Conservation (phyloP, 306 rosid genomes). For the Macrotyloma uniflorum region DNA sequence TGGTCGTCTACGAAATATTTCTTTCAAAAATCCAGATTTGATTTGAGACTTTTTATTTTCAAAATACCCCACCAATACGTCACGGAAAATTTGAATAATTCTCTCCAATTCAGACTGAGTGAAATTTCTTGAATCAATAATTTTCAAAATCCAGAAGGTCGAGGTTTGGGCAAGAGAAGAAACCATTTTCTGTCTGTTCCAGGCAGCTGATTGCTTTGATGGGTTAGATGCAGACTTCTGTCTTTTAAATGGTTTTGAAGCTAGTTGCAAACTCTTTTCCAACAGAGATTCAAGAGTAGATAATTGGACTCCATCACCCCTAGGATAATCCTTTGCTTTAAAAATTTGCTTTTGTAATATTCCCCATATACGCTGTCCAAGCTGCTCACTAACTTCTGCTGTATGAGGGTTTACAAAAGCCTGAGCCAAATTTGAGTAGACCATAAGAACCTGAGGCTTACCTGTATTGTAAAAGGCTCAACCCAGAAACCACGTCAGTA, state of each 20-base stretch:
- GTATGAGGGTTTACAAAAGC: slow-evolving; percentile 76
- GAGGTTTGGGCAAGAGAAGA: slow-evolving; percentile 75
- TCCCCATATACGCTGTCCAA: slow-evolving; percentile 93
- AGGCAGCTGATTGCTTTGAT: slow-evolving; percentile 66
- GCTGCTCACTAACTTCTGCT: slow-evolving; percentile 90
- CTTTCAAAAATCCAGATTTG: slow-evolving; percentile 75
- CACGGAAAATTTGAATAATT: slow-evolving; percentile 60
- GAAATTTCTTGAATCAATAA: slow-evolving; percentile 70
- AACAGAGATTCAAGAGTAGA: slow-evolving; percentile 74
- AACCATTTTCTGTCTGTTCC: slow-evolving; percentile 75
- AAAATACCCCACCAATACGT: slow-evolving; percentile 62
- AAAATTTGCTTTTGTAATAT: slow-evolving; percentile 78
- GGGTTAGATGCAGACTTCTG: slow-evolving; percentile 61
- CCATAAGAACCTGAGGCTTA: slow-evolving; percentile 77
- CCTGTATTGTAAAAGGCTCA: slow-evolving; percentile 45
- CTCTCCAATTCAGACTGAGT: slow-evolving; percentile 54
- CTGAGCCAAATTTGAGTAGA: slow-evolving; percentile 74
- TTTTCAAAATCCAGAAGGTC: slow-evolving; percentile 84
- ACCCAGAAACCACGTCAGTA: neutral
- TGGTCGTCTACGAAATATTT: slow-evolving; percentile 71
- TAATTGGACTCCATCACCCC: slow-evolving; percentile 71
- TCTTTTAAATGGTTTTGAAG: slow-evolving; percentile 76
- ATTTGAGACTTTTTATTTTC: slow-evolving; percentile 78
- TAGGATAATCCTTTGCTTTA: slow-evolving; percentile 82
- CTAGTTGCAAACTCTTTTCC: slow-evolving; percentile 79